Base-by-base conservation (phyloP, 306 rosid genomes). In the Cucurbita argyrosperma region DNA sequence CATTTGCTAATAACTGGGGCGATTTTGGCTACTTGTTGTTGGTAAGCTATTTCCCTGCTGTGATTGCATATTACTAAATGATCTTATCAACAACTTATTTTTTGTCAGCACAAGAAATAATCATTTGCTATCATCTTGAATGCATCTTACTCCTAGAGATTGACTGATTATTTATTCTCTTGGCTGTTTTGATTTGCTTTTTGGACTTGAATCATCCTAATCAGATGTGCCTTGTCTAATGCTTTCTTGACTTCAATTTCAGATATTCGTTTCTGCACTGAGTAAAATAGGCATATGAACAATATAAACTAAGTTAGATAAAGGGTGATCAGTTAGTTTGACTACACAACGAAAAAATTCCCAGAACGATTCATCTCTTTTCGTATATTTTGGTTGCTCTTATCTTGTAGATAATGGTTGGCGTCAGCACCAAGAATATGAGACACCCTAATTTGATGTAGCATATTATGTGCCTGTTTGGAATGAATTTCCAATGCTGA, bases 21-120 rank as follows among this genome's bases (percentile, higher is more conserved):
- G 80, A 77, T 87, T 77, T 84, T 95, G 85, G 97, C 99, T 68
- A 89, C 99, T 5, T 82, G 87, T 84, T 91, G 91, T 81, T 95
- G 99, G 99, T 95, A 88, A 86, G 61, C 71, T 52, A 51, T 76
- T 74, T 74, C 78, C 77, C 54, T 19, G 19, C 53, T 18, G 46
- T 21, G 18, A 30, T 46, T 51, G 60, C 74, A 50, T 70, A 54
- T 45, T 45, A 21, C 38, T 66, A 45, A 12, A 66, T 66, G 18
- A 66, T 66, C 45, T 11, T 66, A 45, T 39, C 38, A 45, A 19
- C 39, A 66, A 64, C n/a, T 63, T 66, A 19, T 12, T 51, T 54
- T 19, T 49, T 52, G 12, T 72, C 8, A 6, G 11, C 57, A 11
- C 57, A 68, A 68, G 43, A 23, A 26, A 6, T 47, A 68, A 46